Conservation (phyloP, 2,329 filamentous ascomycete genomes). For the Fusarium oxysporum region DNA sequence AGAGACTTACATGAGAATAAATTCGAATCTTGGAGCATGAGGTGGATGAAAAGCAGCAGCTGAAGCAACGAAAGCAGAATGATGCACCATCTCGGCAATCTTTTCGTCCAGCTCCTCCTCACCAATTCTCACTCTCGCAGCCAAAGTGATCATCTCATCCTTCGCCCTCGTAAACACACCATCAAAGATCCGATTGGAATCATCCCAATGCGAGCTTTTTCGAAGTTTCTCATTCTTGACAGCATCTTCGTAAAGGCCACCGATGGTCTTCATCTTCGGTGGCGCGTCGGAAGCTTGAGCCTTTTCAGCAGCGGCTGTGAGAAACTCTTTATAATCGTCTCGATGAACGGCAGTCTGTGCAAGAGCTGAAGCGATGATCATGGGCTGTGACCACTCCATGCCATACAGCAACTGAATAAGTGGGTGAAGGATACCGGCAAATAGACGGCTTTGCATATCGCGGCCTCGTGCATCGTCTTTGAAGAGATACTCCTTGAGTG, state of each 20-base stretch:
- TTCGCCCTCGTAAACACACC: conserved; percentile 73
- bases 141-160: conserved; percentile 71
- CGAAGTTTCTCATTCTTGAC: conserved; percentile 65
- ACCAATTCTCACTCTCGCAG: conserved; percentile 67
- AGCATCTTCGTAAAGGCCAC: conserved; percentile 72
- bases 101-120: conserved; percentile 67
- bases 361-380: conserved; percentile 82
- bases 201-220: conserved; percentile 57
- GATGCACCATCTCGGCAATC: conserved; percentile 75
- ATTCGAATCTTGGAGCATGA: conserved; percentile 81
- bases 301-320: conserved; percentile 63
- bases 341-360: conserved; percentile 80
- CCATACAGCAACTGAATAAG: conserved; percentile 89
- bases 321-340: conserved; percentile 64
- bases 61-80: conserved; percentile 61
- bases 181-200: conserved; percentile 75
- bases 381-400: conserved; percentile 83
- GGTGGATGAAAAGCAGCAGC: conserved; percentile 70
- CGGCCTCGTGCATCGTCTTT: conserved; percentile 72
- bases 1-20: conserved; percentile 71
- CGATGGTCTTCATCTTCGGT: conserved; percentile 45
- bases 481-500: conserved; percentile 77
- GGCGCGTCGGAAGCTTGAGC: conserved; percentile 10
- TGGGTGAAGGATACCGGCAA: conserved; percentile 67
- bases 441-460: conserved; percentile 76